Percentiles rank a stretch among this genome's conserved stretches.
Conservation (phyloP, 305 asterid genomes). For the Vinca major region DNA sequence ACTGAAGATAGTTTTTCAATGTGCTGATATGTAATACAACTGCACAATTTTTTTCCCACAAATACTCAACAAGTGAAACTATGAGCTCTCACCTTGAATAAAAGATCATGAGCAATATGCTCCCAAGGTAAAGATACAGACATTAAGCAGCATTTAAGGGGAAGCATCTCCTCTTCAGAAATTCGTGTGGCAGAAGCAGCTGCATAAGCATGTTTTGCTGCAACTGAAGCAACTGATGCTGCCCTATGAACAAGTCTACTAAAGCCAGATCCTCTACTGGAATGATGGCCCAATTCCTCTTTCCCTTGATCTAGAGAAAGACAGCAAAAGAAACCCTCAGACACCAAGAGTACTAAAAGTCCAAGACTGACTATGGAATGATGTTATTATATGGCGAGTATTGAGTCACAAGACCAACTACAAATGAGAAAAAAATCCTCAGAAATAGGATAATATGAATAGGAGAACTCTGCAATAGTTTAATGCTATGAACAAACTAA, state of each 20-base stretch:
- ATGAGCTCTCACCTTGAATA: conserved; percentile 53
- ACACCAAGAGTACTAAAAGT: conserved; percentile 1
- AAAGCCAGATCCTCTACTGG: conserved; percentile 50
- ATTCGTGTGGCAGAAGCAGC: conserved; percentile 68
- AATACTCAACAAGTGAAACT: neutral
- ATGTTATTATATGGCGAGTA: neutral
- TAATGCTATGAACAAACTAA: neutral
- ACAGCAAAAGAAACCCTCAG: neutral
- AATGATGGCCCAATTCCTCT: conserved; percentile 46
- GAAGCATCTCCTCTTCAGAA: conserved; percentile 72
- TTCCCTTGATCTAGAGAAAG: conserved; percentile 67
- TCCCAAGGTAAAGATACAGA: conserved; percentile 96
- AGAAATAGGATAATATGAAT: neutral
- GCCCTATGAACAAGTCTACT: conserved; percentile 72
- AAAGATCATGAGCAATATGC: conserved; percentile 82
- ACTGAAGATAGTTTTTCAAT: neutral
- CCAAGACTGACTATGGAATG: neutral
- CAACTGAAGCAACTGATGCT: conserved; percentile 84
- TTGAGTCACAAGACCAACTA: conserved; percentile 2
- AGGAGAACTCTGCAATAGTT: conserved; percentile 1
- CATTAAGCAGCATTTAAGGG: conserved; percentile 91
- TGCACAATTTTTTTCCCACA: no score
- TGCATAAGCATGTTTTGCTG: conserved; percentile 94
- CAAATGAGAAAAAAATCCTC: neutral
- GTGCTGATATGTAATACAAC: neutral